Base-by-base conservation (phyloP, 2,329 filamentous ascomycete genomes). In the Fusarium neocosmosporiellum region DNA sequence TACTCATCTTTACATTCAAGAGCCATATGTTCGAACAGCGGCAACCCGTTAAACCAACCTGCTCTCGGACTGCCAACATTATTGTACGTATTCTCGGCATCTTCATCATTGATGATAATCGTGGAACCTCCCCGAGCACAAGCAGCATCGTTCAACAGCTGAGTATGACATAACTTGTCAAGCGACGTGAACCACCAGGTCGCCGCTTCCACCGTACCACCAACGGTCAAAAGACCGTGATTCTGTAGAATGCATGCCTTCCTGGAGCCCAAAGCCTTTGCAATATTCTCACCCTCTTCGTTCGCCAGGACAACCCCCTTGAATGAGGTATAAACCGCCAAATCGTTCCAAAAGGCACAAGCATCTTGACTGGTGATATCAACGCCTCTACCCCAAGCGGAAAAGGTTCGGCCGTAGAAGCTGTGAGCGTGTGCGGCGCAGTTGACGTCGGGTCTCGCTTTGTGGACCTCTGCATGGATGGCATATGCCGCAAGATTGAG, bases 171-270 rank as follows among this genome's bases (percentile, higher is more conserved):
- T 9, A 22, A 53, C 22, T 62, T 62, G 41, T 54, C 59, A 16
- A 62, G 53, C 11, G 31, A 62, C 3, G 53, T 62, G 24, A 62
- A 62, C 59, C 59, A 37, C n/a, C 36, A 48, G 16, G 58, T 41
- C 8, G 58, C 58, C 18, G 31, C 58, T 14, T 60, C 39, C 5
- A 60, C 34, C 0, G 39, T 36, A 13, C 48, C 39, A 11, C 39
- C 58, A 8, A 34, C 39, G 18, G 39, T 34, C 18, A 68, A 48
- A 13, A 65, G 62, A 6, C 66, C 62, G 16, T 68, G 61, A 37
- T 65, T 68, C n/a, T 63, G 62, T 8, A 68, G 18, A n/a, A 65
- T 57, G 33, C 54, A 63, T 4, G 48, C 66, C 27, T 68, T 68
- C 36, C 53, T 59, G 6, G 59, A 48, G 18, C 66, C 43, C 5